Evolutionary conservation across 1,284 basidiomycete genomes (phyloP), one percentile per base, ranked within the genome.

Genomic region (Fomitopsis palustris): DNA sequence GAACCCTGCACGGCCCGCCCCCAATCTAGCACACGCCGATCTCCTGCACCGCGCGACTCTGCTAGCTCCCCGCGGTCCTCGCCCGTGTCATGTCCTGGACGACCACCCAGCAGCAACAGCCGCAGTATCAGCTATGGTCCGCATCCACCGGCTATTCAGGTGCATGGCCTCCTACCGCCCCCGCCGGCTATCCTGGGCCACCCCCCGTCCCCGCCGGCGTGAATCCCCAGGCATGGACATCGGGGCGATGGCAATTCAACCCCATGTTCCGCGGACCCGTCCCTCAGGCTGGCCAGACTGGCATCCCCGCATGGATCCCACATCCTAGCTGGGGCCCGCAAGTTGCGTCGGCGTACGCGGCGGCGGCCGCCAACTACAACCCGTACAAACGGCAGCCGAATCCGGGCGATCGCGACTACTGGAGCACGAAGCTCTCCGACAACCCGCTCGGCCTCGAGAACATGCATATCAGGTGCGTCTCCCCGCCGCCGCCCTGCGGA

Each of bases 401-500:
- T 54, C 79, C 80, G 0, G 81, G 85, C 5, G 85, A 82, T 64
- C 80, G 80, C 2, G 82, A 81, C 54, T 90, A 90, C 70, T 81
- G 86, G 69, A 77, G 78, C 2, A 81, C 80, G 4, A 71, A 79
- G 65, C 66, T 90, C 35, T 67, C 74, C 0, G 78, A 84, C 54
- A 90, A 90, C 67, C 84, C 85, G 0, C 73, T 91, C 2, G 86
- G 84, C 41, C 74, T 91, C 23, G 75, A 81, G 64, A 79, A 83
- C 57, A 88, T 90, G 86, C 77, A 86, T 51, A 81, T 83, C 60
- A 79, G 79, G 87, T 89, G 68, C 62, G 84, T 79, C 2, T 27
- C 53, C 35, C 41, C 10, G 2, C 39, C 27, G 27, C 31, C 9
- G 42, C 16, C 21, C 19, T 25, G 31, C 14, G 38, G n/a, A 21